Conservation (phyloP, 352 stramenopile genomes). For the Blastocystis hominis region DNA sequence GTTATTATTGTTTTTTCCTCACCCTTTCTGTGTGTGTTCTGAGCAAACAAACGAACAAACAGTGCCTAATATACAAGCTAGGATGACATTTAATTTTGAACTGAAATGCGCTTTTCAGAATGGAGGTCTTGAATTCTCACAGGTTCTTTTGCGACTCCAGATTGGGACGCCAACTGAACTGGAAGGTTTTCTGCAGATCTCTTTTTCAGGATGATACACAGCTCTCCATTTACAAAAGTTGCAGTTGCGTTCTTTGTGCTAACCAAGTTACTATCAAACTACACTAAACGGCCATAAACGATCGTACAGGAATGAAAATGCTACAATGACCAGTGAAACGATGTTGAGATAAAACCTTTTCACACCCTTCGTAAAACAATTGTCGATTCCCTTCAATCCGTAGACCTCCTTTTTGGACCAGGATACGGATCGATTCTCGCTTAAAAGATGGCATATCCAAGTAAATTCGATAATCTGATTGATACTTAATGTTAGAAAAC, state of each 20-base stretch:
- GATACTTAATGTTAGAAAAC: not conserved
- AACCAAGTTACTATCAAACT: slow-evolving; percentile 13
- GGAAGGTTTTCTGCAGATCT: not conserved
- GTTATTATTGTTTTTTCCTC: not conserved
- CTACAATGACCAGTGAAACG: not conserved
- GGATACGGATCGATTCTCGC: not conserved
- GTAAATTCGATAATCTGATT: slow-evolving; percentile 33
- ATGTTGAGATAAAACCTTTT: not conserved
- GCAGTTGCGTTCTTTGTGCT: not conserved
- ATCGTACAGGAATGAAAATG: slow-evolving; percentile 19
- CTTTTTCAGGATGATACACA: not conserved
- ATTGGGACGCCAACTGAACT: not conserved
- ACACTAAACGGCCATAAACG: not conserved
- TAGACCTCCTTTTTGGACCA: slow-evolving; percentile 7
- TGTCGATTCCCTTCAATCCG: not conserved
- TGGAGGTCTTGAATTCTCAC: not conserved
- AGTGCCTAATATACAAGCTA: not conserved
- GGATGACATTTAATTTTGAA: not conserved
- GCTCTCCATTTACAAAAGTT: slow-evolving; percentile 4
- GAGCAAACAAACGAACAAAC: not conserved
- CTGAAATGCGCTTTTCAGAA: not conserved
- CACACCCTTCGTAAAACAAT: not conserved
- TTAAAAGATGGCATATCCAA: slow-evolving; percentile 27
- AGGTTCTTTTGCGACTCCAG: not conserved
- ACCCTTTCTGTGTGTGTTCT: too few species aligned